A percentile compares a stretch with the other conserved stretches of the same genome.
phyloP scores from a whole-genome alignment of 2,329 filamentous ascomycete species.

The Xylariaceae sp. region DNA sequence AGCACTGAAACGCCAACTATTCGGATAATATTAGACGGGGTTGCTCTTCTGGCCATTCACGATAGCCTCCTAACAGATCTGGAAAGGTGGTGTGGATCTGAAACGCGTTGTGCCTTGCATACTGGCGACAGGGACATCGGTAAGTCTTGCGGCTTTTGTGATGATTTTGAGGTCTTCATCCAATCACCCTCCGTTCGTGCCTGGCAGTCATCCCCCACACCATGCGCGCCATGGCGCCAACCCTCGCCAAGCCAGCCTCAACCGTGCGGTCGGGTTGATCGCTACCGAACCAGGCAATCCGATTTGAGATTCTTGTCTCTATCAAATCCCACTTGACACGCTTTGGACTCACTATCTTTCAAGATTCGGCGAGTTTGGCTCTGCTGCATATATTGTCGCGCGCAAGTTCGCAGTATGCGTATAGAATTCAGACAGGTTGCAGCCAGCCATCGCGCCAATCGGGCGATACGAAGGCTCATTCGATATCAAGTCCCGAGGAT shows the following conservation, averaged over 20 bases:
- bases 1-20: slow-evolving; percentile 2
- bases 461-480: too few relatives aligned
- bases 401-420: too few relatives aligned
- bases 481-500: too few relatives aligned
- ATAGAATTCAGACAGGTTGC: too few relatives aligned
- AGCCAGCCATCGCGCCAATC: too few relatives aligned
- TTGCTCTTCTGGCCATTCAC: slow-evolving; percentile 5
- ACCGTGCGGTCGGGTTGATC: background rate
- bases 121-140: background rate
- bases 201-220: slow-evolving; percentile 1
- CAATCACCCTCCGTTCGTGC: background rate
- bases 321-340: background rate
- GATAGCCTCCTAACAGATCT: slow-evolving; percentile 10
- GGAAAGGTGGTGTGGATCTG: slow-evolving; percentile 5
- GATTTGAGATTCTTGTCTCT: background rate
- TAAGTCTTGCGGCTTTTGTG: too few relatives aligned
- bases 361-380: too few relatives aligned
- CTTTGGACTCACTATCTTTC: too few relatives aligned
- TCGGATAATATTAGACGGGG: slow-evolving; percentile 10
- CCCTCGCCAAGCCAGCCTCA: background rate
- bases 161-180: too few relatives aligned
- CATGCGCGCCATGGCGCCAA: slow-evolving; percentile 4
- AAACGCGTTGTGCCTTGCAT: slow-evolving; percentile 14
- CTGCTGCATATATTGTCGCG: too few relatives aligned
- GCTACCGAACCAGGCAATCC: background rate